A percentile compares a stretch with the other conserved stretches of the same genome.
Evolutionary conservation across 2,329 filamentous ascomycete genomes (phyloP).

Genomic region (Fonsecaea pugnacius): DNA sequence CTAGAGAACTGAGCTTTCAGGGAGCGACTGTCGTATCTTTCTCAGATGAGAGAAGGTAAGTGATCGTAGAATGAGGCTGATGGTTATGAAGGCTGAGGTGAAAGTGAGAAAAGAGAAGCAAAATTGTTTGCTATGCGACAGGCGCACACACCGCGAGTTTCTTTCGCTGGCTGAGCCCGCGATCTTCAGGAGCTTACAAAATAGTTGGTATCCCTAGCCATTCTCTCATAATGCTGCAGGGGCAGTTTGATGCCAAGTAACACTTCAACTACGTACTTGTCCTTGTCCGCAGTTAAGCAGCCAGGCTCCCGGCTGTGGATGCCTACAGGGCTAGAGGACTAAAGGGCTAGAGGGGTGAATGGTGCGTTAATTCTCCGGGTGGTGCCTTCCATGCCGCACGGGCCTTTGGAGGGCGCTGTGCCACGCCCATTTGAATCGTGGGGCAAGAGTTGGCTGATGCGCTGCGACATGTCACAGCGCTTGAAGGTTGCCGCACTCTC

Average conservation of each 20-base stretch:
- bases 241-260: neutral
- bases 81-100: neutral
- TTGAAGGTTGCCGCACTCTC: constrained; percentile 8
- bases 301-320: neutral
- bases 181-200: neutral
- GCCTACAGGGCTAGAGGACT: constrained; percentile 2
- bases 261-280: neutral
- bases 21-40: neutral
- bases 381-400: constrained; percentile 14
- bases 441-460: constrained; percentile 12
- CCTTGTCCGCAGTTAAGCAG: neutral
- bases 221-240: neutral
- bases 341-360: neutral
- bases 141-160: neutral
- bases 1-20: neutral
- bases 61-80: neutral
- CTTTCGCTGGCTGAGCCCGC: neutral
- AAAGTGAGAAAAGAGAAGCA: neutral
- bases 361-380: constrained; percentile 19
- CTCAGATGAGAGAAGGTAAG: neutral
- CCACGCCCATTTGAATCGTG: constrained; percentile 18
- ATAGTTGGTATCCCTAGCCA: neutral
- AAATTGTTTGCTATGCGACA: neutral
- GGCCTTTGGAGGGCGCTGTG: neutral
- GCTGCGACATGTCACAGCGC: constrained; percentile 12